Evolutionary conservation across 2,329 filamentous ascomycete genomes (phyloP).

Genomic region (Ceratocystis lukuohia): DNA sequence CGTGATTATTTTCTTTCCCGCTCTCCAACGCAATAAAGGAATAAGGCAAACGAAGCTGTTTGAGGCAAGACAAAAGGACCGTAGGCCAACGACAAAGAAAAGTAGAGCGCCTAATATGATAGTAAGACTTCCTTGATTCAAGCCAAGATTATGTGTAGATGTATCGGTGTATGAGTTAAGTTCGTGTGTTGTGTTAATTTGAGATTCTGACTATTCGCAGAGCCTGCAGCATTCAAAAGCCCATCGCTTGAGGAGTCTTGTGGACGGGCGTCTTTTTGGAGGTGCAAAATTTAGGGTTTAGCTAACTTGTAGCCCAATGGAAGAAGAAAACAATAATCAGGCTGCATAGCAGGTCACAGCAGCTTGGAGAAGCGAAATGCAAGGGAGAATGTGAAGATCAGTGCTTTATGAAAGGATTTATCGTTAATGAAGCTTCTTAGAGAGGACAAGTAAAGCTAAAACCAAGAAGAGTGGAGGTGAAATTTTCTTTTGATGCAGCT

Average conservation of each 20-base stretch:
- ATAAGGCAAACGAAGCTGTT: too few relatives aligned
- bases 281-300: neutral
- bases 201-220: neutral
- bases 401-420: neutral
- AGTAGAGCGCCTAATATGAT: too few relatives aligned
- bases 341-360: neutral
- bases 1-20: too few relatives aligned
- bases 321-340: neutral
- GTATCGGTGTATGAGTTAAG: neutral
- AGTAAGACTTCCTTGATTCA: too few relatives aligned
- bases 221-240: neutral
- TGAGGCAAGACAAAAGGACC: too few relatives aligned
- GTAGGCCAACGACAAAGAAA: neutral
- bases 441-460: neutral
- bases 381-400: neutral
- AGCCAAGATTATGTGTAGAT: too few relatives aligned
- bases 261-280: neutral
- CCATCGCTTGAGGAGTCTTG: neutral
- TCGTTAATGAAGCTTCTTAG: neutral
- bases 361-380: neutral
- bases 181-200: neutral
- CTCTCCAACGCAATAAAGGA: too few relatives aligned
- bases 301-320: neutral
- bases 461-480: neutral
- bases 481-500: neutral